Percentiles rank a stretch among this genome's conserved stretches.
phyloP scores from a whole-genome alignment of 441 rosid species.

The Kokia cookei region DNA sequence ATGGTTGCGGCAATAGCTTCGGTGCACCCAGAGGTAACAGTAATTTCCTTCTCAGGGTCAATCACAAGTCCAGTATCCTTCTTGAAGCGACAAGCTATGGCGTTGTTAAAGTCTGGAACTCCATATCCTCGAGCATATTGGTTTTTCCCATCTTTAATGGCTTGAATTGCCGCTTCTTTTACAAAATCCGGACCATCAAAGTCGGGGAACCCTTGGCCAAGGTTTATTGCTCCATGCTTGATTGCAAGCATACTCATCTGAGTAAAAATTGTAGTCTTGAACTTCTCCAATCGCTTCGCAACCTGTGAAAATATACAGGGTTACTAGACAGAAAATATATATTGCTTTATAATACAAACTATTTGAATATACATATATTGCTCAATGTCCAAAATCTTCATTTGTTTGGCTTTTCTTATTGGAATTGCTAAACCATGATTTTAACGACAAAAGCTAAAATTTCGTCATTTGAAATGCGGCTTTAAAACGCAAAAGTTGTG shows the following conservation, averaged over 20 bases:
- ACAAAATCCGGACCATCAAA: conserved; percentile 98
- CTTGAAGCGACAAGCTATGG: conserved; percentile 59
- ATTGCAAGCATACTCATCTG: conserved; percentile 80
- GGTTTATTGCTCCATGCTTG: conserved; percentile 83
- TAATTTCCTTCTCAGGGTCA: conserved; percentile 84
- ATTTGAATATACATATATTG: neutral
- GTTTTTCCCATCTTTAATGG: conserved; percentile 80
- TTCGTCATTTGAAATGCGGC: neutral
- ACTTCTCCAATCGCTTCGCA: conserved; percentile 82
- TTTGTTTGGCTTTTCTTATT: too few species aligned
- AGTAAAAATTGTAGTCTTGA: conserved; percentile 88
- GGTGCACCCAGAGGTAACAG: conserved; percentile 89
- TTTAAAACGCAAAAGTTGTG: neutral
- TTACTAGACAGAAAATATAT: neutral
- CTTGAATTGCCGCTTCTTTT: conserved; percentile 87
- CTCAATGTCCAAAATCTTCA: neutral
- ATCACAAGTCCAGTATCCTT: conserved; percentile 66
- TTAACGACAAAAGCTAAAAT: neutral
- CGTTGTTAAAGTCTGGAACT: conserved; percentile 58
- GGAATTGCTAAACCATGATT: neutral
- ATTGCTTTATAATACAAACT: neutral
- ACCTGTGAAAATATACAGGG: conserved; percentile 31
- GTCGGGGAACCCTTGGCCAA: conserved; percentile 96
- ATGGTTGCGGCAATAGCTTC: conserved; percentile 90
- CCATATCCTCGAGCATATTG: conserved; percentile 93